Evolutionary conservation across 257 asterid species (phyloP).

Genomic region (Nicotiana benthamiana): DNA sequence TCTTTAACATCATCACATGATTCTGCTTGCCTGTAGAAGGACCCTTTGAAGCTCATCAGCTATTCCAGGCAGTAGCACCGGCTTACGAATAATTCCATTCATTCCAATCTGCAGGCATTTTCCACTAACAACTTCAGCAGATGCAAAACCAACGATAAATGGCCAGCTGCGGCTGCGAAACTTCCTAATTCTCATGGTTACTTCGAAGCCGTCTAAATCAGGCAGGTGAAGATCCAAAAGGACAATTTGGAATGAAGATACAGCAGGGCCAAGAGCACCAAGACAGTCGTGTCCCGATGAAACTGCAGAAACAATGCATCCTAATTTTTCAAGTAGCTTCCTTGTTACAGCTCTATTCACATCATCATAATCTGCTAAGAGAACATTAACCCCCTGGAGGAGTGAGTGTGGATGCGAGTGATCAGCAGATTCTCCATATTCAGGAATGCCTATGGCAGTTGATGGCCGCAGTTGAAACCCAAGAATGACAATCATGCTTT

Average conservation of each 20-base stretch:
- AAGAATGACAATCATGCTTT: slow-evolving; percentile 73
- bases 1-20: slow-evolving; percentile 14
- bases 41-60: slow-evolving; percentile 58
- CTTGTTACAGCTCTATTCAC: slow-evolving; percentile 72
- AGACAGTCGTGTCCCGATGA: slow-evolving; percentile 84
- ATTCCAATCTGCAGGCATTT: slow-evolving; percentile 62
- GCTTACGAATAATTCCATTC: slow-evolving; percentile 73
- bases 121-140: slow-evolving; percentile 46
- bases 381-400: slow-evolving; percentile 65
- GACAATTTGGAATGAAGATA: slow-evolving; percentile 47
- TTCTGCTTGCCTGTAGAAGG: slow-evolving; percentile 46
- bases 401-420: slow-evolving; percentile 39
- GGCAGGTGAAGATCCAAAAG: slow-evolving; percentile 85
- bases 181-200: slow-evolving; percentile 60
- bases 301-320: slow-evolving; percentile 63
- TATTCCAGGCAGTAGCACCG: slow-evolving; percentile 56
- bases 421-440: slow-evolving; percentile 50
- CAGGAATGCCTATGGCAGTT: slow-evolving; percentile 34
- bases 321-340: slow-evolving; percentile 79
- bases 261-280: slow-evolving; percentile 43
- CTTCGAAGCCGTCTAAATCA: slow-evolving; percentile 78
- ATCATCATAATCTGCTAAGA: slow-evolving; percentile 74
- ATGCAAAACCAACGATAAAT: slow-evolving; percentile 56
- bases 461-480: slow-evolving; percentile 65
- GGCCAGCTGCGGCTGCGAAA: slow-evolving; percentile 79